A percentile compares a stretch with the other conserved stretches of the same genome.
Conservation (phyloP, 2,329 filamentous ascomycete species). For the Bisporella sp. region DNA sequence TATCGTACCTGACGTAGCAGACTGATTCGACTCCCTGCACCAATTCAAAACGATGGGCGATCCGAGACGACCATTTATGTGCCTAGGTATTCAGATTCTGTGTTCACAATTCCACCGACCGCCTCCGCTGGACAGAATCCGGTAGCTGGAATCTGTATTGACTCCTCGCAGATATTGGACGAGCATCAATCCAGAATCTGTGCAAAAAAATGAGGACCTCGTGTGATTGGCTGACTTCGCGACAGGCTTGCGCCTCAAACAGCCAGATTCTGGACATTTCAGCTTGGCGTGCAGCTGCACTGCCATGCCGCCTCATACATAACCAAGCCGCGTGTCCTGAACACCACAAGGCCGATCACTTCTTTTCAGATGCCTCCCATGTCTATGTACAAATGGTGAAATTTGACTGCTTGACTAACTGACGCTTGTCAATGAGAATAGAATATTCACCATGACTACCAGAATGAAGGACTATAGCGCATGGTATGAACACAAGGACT, state of each 20-base stretch:
- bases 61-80: conserved; percentile 4
- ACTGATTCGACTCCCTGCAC: conserved; percentile 2
- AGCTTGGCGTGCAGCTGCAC: conserved; percentile 2
- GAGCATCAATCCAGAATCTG: conserved; percentile 3
- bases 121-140: conserved; percentile 1
- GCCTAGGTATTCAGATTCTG: conserved; percentile 5
- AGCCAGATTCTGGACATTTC: conserved; percentile 6
- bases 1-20: conserved; percentile 1
- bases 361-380: conserved; percentile 1
- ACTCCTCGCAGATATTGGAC: conserved; percentile 1
- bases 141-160: conserved; percentile 3
- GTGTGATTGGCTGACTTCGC: conserved; percentile 1
- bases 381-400: conserved; percentile 1
- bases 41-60: conserved; percentile 3
- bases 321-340: background rate
- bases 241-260: conserved; percentile 1
- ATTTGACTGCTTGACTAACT: conserved; percentile 3
- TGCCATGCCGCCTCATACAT: background rate
- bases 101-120: conserved; percentile 1
- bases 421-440: conserved; percentile 4
- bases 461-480: conserved; percentile 5
- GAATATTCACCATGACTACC: conserved; percentile 3
- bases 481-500: conserved; percentile 4
- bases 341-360: background rate
- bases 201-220: background rate